Evolutionary conservation across 345 rosid genomes (phyloP).

Genomic region (Murraya paniculata): DNA sequence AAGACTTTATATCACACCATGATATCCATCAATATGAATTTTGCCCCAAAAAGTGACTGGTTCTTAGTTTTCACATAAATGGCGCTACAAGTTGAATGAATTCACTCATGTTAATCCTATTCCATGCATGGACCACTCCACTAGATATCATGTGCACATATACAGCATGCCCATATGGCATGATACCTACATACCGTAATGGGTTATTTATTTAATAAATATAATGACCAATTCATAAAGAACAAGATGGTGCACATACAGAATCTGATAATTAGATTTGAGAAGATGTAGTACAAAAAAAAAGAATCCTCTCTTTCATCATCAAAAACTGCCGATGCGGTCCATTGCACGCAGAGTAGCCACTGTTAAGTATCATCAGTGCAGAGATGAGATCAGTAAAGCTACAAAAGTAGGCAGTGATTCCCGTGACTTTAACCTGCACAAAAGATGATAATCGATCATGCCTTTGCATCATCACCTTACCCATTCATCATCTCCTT

Average conservation of each 20-base stretch:
- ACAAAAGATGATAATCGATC: conserved; percentile 8
- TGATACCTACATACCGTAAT: neutral
- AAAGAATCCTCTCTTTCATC: conserved; percentile 9
- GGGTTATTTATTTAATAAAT: neutral
- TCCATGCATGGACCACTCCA: neutral
- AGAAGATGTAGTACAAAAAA: neutral
- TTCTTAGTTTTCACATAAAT: neutral
- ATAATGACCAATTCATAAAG: too few species aligned
- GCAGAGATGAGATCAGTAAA: neutral
- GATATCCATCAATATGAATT: neutral
- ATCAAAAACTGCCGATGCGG: neutral
- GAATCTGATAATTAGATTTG: neutral
- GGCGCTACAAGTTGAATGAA: neutral
- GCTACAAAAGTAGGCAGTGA: conserved; percentile 5
- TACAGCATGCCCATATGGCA: neutral
- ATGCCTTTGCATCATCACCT: conserved; percentile 28
- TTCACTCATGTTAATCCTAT: too few species aligned
- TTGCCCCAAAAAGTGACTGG: neutral
- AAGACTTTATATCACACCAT: neutral
- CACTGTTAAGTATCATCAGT: neutral
- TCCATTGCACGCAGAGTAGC: neutral
- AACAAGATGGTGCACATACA: neutral
- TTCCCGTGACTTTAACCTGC: conserved; percentile 40
- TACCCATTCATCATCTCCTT: conserved; percentile 6
- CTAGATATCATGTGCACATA: neutral